Base-by-base conservation (phyloP, 371 early-diverging fungal genomes). In the Mortierella sp. region DNA sequence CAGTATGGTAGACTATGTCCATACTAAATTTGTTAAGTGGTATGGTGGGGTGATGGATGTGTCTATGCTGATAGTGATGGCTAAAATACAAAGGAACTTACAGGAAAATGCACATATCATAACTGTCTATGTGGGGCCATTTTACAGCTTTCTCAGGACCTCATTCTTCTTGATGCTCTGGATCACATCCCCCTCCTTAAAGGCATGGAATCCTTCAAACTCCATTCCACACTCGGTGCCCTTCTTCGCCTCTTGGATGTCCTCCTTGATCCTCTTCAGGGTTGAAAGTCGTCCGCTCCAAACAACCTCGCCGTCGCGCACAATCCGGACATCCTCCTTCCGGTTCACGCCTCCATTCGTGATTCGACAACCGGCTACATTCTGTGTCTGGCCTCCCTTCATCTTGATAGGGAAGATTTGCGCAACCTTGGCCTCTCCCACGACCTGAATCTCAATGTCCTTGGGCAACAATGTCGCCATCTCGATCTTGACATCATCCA, bases 161-260 rank as follows among this genome's bases (percentile, higher is more conserved):
- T 89, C 88, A 53, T 85, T 81, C 42, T 82, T 83, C 66, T 83
- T 81, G 41, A 87, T 64, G 56, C 86, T 84, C 72, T 94, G 92
- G 63, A 97, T 88, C 15, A 89, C 64, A 83, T 97, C 98, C 2
- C 95, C 96, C 17, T 83, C 87, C 72, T 89, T 79, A 59, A 94
- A 85, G 11, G 87, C 89, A 4, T 80, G 80, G 68, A 93, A 95
- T 5, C 89, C 92, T 21, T 90, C 92, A 82, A 98, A 92, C 41
- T 89, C 87, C 80, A 97, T 92, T 32, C 97, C 97, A 68, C 97
- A 97, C 80, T 98, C 98, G 23, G 91, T 78, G 2, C 97, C 97
- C 80, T 95, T 95, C 56, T 88, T 85, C 26, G 91, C 94, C 81
- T 96, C 95, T 28, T 80, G 79, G 44, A 96, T 90, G 56, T 96